These are phyloP conservation scores for Pyrenophora graminea DNA, from an alignment of 2,329 filamentous ascomycete genomes.

Conservation along the genomic window DNA sequence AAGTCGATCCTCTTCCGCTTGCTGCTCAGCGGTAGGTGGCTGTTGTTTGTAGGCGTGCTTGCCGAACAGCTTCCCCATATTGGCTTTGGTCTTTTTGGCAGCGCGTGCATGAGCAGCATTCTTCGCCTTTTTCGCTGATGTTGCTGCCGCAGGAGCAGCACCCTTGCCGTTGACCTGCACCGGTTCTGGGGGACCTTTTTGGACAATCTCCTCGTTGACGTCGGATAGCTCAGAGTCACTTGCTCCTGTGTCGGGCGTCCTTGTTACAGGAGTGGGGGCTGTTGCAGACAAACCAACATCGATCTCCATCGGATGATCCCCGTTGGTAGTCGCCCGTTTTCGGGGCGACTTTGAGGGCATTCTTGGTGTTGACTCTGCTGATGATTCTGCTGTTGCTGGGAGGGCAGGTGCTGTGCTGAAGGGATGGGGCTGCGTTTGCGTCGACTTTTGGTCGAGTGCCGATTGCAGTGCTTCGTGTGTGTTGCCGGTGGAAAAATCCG, in stretches of 20 bases:
- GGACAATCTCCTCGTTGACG: slow-evolving; percentile 46
- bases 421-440: slow-evolving; percentile 25
- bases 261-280: slow-evolving; percentile 32
- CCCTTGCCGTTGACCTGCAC: slow-evolving; percentile 26
- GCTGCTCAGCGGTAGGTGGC: slow-evolving; percentile 32
- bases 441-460: slow-evolving; percentile 16
- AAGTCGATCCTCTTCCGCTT: slow-evolving; percentile 32
- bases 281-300: slow-evolving; percentile 33
- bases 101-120: slow-evolving; percentile 30
- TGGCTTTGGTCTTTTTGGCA: slow-evolving; percentile 39
- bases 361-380: slow-evolving; percentile 31
- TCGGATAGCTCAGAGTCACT: slow-evolving; percentile 46
- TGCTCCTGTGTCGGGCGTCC: slow-evolving; percentile 33
- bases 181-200: slow-evolving; percentile 40
- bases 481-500: slow-evolving; percentile 19
- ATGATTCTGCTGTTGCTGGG: slow-evolving; percentile 23
- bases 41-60: slow-evolving; percentile 38
- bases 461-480: slow-evolving; percentile 25
- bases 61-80: slow-evolving; percentile 35
- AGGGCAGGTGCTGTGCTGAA: slow-evolving; percentile 37
- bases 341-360: slow-evolving; percentile 40
- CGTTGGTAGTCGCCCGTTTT: slow-evolving; percentile 34
- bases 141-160: slow-evolving; percentile 10
- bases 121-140: slow-evolving; percentile 36
- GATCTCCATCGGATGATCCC: slow-evolving; percentile 25